Percentiles rank a stretch among this genome's conserved stretches.
phyloP scores from a whole-genome alignment of 1,139 yeast species.

The Pichia inconspicua region DNA sequence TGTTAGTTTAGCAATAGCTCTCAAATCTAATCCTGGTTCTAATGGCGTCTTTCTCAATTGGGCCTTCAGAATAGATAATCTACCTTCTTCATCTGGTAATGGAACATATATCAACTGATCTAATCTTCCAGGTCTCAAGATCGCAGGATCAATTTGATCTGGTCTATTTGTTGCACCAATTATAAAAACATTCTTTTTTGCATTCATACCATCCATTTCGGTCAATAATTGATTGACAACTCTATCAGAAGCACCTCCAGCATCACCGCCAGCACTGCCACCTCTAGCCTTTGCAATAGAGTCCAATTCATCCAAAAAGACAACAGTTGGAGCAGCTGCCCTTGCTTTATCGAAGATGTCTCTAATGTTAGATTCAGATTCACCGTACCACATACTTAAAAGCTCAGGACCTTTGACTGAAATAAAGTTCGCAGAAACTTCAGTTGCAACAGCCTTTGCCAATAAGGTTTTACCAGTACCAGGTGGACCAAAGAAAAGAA shows the following conservation, averaged over 20 bases:
- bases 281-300: constrained; percentile 98
- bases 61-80: constrained; percentile 87
- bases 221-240: constrained; percentile 97
- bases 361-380: constrained; percentile 93
- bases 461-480: constrained; percentile 98
- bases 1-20: constrained; percentile 85
- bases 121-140: constrained; percentile 97
- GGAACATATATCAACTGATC: constrained; percentile 98
- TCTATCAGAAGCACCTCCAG: constrained; percentile 98
- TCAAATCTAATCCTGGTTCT: constrained; percentile 89
- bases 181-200: constrained; percentile 95
- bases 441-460: constrained; percentile 98
- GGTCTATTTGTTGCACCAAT: constrained; percentile 99
- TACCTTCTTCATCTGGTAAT: constrained; percentile 90
- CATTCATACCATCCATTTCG: constrained; percentile 99
- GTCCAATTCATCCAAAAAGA: constrained; percentile 94
- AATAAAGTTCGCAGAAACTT: constrained; percentile 92
- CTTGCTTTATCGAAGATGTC: constrained; percentile 97
- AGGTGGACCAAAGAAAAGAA: constrained; percentile 97
- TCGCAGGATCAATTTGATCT: constrained; percentile 97
- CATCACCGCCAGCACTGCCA: constrained; percentile 86
- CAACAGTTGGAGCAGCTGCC: constrained; percentile 98
- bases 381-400: constrained; percentile 98
- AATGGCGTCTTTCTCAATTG: constrained; percentile 98
- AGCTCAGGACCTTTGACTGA: constrained; percentile 97